Evolutionary conservation across 345 rosid species (phyloP), one percentile per base, ranked within the genome.

Genomic region (Nasturtium officinale): DNA sequence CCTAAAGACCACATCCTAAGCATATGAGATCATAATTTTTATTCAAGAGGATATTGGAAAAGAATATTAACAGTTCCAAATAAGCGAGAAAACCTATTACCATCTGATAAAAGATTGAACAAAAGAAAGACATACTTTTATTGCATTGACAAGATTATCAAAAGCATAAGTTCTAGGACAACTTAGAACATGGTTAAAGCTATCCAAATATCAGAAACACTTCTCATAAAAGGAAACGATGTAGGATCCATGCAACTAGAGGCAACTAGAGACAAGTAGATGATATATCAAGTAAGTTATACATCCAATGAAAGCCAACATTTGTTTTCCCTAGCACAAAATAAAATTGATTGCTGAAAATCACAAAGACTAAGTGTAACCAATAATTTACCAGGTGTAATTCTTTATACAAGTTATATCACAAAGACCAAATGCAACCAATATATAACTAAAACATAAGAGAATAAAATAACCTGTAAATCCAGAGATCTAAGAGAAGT

Each of bases 401-500:
- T 29, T 42, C 10, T 21, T 15, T 12, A 29, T 12, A 33, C 7
- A 48, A 18, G 7, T 32, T 20, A 33, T 11, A 33, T 21, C 59
- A 21, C 8, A 54, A 55, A 23, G 17, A 46, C 52, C 17, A 55
- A 17, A 12, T 33, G 55, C 12, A 25, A 15, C 25, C 4, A 56
- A 18, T 51, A 51, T 65, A 16, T n/a, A 37, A 10, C 25, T 52
- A 25, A 67, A 37, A 33, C 37, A 47, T 18, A 58, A 12, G 59
- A 52, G 40, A 5, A 11, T 21, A 12, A 13, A 23, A 46, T 57
- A 79, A 88, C 97, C 93, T 93, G 97, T 65, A 90, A 77, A 84
- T 93, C 97, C 79, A 90, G 81, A 73, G 96, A 85, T 68, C 51
- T 89, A 78, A 90, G 84, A 65, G 66, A 83, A 50, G 60, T 65